Base-by-base conservation (phyloP, 1,284 basidiomycete genomes). In the Kwoniella shivajii region DNA sequence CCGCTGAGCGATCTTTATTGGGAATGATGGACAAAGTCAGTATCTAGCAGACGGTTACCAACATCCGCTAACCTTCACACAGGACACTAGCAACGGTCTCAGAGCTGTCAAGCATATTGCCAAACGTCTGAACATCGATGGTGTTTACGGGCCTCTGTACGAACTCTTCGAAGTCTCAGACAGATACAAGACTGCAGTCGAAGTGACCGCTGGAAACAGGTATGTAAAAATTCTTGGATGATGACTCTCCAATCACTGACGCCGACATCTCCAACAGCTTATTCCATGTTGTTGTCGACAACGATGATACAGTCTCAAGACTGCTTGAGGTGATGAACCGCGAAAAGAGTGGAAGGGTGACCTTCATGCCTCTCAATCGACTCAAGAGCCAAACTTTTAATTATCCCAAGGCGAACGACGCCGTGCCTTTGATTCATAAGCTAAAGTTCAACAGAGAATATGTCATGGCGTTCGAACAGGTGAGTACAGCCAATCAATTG, bases 351-450 rank as follows among this genome's bases (percentile, higher is more conserved):
- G 96, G 96, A 1, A 87, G 96, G 50, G 90, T 99, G 20, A 99
- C 96, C 0, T 98, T 98, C 79, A 94, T 99, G 88, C 96, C 96
- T 13, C 84, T 99, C 43, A 99, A 99, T 76, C 88, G 95, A n/a
- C 85, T 99, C 49, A 88, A 89, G 68, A 88, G 89, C 38, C 89
- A 88, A 64, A 67, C 76, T 34, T 73, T 79, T 49, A 76, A 77
- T 49, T 82, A 83, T 59, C 93, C 93, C 0, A 87, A 89, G 62
- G 88, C 87, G 4, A 84, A 87, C 54, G 95, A 99, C 65, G 92
- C 92, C 0, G 86, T 97, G 41, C 91, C 93, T 0, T 84, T 94
- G 57, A 81, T 93, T 50, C 84, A 87, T 60, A 94, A 94, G 75
- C 84, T 99, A 54, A 81, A 82, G 2, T 99, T 87, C 71, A 88